A percentile compares a stretch with the other conserved stretches of the same genome.
These are phyloP conservation scores for Aspergillus aculeatus DNA, from an alignment of 2,329 filamentous ascomycete genomes.

Conservation along the genomic window DNA sequence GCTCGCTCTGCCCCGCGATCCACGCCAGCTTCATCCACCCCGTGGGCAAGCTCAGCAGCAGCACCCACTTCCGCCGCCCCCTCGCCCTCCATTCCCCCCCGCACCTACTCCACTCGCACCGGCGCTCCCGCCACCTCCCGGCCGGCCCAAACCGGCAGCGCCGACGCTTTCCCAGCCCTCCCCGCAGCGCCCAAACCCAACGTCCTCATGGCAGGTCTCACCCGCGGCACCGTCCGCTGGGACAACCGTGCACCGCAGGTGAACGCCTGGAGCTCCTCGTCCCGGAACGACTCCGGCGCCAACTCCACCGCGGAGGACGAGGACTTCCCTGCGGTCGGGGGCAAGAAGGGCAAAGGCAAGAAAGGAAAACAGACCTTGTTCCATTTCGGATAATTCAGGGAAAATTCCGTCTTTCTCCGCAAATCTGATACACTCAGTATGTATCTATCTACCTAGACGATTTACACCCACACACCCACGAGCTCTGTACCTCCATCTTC, in stretches of 20 bases:
- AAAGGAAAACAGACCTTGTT: slow-evolving; percentile 44
- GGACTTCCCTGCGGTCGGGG: slow-evolving; percentile 23
- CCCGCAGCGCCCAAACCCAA: slow-evolving; percentile 72
- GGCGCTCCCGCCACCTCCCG: slow-evolving; percentile 24
- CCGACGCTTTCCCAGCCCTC: slow-evolving; percentile 77
- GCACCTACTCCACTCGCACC: slow-evolving; percentile 25
- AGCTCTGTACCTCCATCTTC: background rate
- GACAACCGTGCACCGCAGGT: slow-evolving; percentile 36
- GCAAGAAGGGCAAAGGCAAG: slow-evolving; percentile 40
- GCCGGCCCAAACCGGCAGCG: slow-evolving; percentile 24
- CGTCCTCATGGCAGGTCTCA: slow-evolving; percentile 52
- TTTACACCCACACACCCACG: background rate
- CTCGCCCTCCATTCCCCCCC: slow-evolving; percentile 25
- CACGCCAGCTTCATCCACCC: slow-evolving; percentile 19
- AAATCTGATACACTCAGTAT: background rate
- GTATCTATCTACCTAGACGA: background rate
- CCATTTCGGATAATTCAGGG: slow-evolving; percentile 36
- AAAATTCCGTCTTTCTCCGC: background rate
- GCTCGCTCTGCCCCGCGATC: slow-evolving; percentile 23
- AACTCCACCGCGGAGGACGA: slow-evolving; percentile 24
- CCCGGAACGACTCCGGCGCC: slow-evolving; percentile 21
- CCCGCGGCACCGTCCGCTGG: slow-evolving; percentile 48
- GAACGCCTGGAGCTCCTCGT: slow-evolving; percentile 41
- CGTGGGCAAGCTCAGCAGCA: slow-evolving; percentile 26
- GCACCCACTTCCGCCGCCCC: slow-evolving; percentile 19